Evolutionary conservation across 2,329 filamentous ascomycete genomes (phyloP).

Genomic region (Phaeophleospora eucalypticola): DNA sequence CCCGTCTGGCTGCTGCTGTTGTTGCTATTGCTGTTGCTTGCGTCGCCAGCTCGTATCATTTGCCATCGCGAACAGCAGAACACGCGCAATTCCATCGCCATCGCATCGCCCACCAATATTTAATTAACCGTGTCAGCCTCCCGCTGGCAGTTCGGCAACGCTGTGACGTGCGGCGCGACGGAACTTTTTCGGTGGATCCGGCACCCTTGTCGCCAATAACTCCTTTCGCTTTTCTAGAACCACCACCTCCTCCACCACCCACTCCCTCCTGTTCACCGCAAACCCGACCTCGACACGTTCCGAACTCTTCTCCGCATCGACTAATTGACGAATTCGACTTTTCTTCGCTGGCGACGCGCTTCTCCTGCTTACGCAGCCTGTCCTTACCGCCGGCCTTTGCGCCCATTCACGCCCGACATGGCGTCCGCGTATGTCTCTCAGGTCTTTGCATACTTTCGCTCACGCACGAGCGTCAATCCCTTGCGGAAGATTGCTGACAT

Average conservation of each 20-base stretch:
- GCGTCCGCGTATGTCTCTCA: constrained; percentile 6
- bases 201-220: too few species aligned
- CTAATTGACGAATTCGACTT: too few species aligned
- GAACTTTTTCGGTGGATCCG: too few species aligned
- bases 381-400: constrained; percentile 8
- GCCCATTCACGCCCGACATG: constrained; percentile 3
- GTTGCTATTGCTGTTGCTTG: background rate
- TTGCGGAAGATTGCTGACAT: constrained; percentile 2
- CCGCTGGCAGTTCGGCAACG: too few species aligned
- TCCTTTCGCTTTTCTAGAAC: constrained; percentile 1
- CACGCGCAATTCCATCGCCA: too few species aligned
- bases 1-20: background rate
- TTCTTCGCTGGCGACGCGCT: background rate
- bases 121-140: too few species aligned
- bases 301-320: background rate
- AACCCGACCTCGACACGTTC: background rate
- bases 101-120: too few species aligned
- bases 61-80: too few species aligned
- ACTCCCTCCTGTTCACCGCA: background rate
- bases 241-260: background rate
- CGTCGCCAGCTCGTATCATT: background rate
- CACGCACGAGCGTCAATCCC: background rate
- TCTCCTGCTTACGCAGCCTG: background rate
- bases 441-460: background rate
- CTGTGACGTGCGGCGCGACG: too few species aligned